phyloP scores from a whole-genome alignment of 257 asterid genomes.

The Solanum bulbocastanum region DNA sequence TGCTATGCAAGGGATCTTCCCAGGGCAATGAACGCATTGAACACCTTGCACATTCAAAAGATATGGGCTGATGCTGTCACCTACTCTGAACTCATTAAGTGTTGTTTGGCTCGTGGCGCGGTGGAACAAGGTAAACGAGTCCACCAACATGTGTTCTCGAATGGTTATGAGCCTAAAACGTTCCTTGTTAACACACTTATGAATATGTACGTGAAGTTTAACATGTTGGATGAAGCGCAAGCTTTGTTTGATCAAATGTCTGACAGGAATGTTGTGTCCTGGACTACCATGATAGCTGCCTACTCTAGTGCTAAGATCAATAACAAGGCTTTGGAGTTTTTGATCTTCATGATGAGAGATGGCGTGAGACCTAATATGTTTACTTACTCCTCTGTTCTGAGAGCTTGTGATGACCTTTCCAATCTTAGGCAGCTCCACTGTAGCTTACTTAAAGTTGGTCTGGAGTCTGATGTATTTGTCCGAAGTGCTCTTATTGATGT shows the following conservation, averaged over 20 bases:
- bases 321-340: constrained; percentile 46
- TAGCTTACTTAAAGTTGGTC: constrained; percentile 62
- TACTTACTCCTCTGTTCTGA: constrained; percentile 78
- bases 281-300: constrained; percentile 78
- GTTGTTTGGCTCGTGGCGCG: constrained; percentile 63
- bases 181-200: constrained; percentile 57
- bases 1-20: constrained; percentile 58
- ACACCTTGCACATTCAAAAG: constrained; percentile 42
- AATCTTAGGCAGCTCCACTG: constrained; percentile 54
- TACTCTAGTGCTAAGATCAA: constrained; percentile 33
- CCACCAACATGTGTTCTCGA: constrained; percentile 57
- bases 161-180: constrained; percentile 68
- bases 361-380: constrained; percentile 78
- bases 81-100: constrained; percentile 70
- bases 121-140: constrained; percentile 45
- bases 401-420: constrained; percentile 50
- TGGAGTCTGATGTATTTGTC: constrained; percentile 84
- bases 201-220: constrained; percentile 77
- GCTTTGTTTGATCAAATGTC: constrained; percentile 55
- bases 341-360: constrained; percentile 67
- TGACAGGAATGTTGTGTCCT: constrained; percentile 57
- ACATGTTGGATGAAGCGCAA: constrained; percentile 53
- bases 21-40: constrained; percentile 58
- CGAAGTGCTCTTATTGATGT: constrained; percentile 72
- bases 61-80: constrained; percentile 60